Base-by-base conservation (phyloP, 2,329 filamentous ascomycete species). In the Clarireedia homoeocarpa region DNA sequence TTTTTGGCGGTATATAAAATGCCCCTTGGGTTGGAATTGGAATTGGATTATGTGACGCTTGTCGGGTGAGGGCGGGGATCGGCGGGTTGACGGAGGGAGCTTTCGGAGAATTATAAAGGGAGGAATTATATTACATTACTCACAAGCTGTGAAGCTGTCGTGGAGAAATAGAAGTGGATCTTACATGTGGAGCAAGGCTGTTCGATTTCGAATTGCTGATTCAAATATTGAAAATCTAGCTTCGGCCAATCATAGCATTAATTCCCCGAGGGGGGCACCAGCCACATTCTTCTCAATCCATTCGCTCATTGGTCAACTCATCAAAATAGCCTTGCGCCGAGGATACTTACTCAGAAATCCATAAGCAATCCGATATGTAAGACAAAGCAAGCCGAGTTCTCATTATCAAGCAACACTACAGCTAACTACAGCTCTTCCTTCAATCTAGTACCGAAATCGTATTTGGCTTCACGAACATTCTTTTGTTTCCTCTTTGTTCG, bases 311-410 rank as follows among this genome's bases (percentile, higher is more conserved):
- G 23, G 51, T 23, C 44, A 53, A 34, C 44, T 17, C 17, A 7
- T 26, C 14, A 6, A 6, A 12, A 1, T 20, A 6, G 10, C 17
- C n/a, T 40, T 34, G 26, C 42, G 39, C 24, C 17, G 27, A 20
- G 27, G 51, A 20, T 24, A 20, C n/a, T 53, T 53, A 42, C 27
- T 54, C 51, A 54, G 44, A 34, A 48, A 48, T 24, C n/a, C 51
- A 49, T 54, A 54, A 54, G 51, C 51, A 54, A 54, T 54, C 34
- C 17, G n/a, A 54, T 54, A 54, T 40, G 51, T 39, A 48, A 23
- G 12, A 14, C 48, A 48, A 54, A 54, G 51, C 51, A 54, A 54
- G 51, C 51, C 10, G 10, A 49, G 27, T 42, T 48, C 42, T 49
- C 42, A 53, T 53, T 44, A 53, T 53, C 51, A 39, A 42, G 20